These are phyloP conservation scores for Aspergillus alliaceus DNA, from an alignment of 2,329 filamentous ascomycete species.

Conservation along the genomic window DNA sequence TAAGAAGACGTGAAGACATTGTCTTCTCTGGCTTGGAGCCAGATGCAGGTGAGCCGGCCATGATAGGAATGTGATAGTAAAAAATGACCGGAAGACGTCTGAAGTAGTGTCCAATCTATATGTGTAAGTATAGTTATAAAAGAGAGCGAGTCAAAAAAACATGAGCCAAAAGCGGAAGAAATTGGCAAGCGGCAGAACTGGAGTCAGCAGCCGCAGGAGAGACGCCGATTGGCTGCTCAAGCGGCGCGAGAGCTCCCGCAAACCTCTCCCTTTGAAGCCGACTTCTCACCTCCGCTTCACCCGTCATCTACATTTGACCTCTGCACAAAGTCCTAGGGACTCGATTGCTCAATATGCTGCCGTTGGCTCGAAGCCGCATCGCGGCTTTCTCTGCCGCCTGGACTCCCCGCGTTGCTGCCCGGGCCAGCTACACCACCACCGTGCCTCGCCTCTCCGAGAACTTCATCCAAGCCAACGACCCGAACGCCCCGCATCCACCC, in stretches of 20 bases:
- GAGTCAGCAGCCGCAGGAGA: constrained; percentile 13
- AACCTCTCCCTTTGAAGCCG: constrained; percentile 33
- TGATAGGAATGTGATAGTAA: constrained; percentile 15
- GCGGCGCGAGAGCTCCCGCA: constrained; percentile 25
- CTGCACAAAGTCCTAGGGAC: constrained; percentile 15
- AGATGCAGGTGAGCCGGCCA: constrained; percentile 44
- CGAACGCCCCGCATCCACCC: constrained; percentile 49
- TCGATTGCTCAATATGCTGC: constrained; percentile 42
- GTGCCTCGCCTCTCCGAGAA: constrained; percentile 42
- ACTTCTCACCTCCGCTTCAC: constrained; percentile 19
- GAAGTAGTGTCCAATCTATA: not conserved
- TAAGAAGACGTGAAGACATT: constrained; percentile 84
- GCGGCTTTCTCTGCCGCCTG: constrained; percentile 45
- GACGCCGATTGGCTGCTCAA: constrained; percentile 25
- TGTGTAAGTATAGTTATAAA: not conserved
- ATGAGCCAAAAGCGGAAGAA: constrained; percentile 14
- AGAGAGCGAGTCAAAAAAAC: constrained; percentile 6
- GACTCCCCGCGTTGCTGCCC: constrained; percentile 29
- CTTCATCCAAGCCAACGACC: constrained; percentile 56
- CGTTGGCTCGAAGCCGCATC: constrained; percentile 46
- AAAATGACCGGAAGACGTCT: constrained; percentile 6
- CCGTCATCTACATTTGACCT: constrained; percentile 14
- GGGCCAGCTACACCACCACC: constrained; percentile 46
- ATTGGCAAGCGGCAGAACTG: constrained; percentile 21
- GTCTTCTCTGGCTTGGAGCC: constrained; percentile 61